phyloP scores from a whole-genome alignment of 2,329 filamentous ascomycete genomes.

The Cytospora leucostoma region DNA sequence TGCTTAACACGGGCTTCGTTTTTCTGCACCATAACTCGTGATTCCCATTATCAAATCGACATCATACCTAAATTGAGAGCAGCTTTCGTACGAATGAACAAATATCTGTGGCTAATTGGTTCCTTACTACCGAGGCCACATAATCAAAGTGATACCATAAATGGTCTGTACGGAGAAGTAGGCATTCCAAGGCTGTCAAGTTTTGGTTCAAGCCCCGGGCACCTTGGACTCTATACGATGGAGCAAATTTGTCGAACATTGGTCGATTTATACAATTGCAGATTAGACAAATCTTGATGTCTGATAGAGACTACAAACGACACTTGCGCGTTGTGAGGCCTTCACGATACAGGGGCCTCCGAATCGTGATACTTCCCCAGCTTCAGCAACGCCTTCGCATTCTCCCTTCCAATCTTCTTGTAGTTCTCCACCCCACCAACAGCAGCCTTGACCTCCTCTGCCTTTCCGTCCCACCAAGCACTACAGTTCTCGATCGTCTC shows the following conservation, averaged over 20 bases:
- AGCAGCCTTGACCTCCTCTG: slow-evolving; percentile 28
- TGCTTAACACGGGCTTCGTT: slow-evolving; percentile 24
- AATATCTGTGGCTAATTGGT: slow-evolving; percentile 26
- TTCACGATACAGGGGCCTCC: slow-evolving; percentile 16
- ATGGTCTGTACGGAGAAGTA: slow-evolving; percentile 29
- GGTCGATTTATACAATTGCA: too few relatives aligned
- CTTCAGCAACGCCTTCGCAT: slow-evolving; percentile 46
- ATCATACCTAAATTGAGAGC: slow-evolving; percentile 22
- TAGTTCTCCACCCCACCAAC: slow-evolving; percentile 35
- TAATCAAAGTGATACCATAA: slow-evolving; percentile 24
- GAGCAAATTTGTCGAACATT: neutral
- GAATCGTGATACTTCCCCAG: slow-evolving; percentile 34
- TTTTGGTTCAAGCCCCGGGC: slow-evolving; percentile 20
- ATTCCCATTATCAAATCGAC: slow-evolving; percentile 24
- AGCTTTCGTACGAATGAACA: slow-evolving; percentile 32
- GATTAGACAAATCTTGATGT: too few relatives aligned
- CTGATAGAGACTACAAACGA: too few relatives aligned
- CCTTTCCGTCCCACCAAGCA: slow-evolving; percentile 43
- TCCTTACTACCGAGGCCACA: slow-evolving; percentile 35
- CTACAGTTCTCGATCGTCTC: slow-evolving; percentile 48
- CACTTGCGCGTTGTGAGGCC: too few relatives aligned
- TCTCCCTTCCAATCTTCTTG: slow-evolving; percentile 46
- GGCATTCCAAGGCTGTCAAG: slow-evolving; percentile 24
- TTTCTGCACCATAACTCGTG: slow-evolving; percentile 31
- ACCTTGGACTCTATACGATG: neutral